Evolutionary conservation across 179 eudicot species (phyloP), one percentile per base, ranked within the genome.

Genomic region (Gypsophila paniculata): DNA sequence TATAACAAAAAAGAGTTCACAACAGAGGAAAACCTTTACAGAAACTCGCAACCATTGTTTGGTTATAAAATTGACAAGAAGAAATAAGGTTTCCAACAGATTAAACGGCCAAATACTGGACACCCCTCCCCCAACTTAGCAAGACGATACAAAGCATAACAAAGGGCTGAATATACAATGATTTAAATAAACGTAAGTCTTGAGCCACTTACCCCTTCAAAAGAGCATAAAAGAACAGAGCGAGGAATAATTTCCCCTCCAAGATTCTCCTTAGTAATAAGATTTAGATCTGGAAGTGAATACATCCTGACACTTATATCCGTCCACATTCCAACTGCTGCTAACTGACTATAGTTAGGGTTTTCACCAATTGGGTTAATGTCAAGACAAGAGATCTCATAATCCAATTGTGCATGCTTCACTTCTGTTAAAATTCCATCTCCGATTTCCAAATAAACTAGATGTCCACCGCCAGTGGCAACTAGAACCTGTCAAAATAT

Each of bases 291-390:
- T 23, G 99, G 97, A 80, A 94, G 93, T 23, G 96, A 88, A 75
- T 85, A 90, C 78, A 90, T 83, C 75, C 88, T 79, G 42, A 94
- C 96, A 64, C 95, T 91, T 53, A 94, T 94, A 80, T 94, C 97
- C 4, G 99, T 94, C 99, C 99, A 94, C 99, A 94, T 91, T 76
- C 99, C 99, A 81, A 94, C 99, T 54, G 90, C 99, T 75, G 97
- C 99, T n/a, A 91, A 84, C 82, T 85, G 88, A 82, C 99, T 94
- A 32, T 69, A 78, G 75, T 86, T 90, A 29, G 83, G 89, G 81
- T 87, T 79, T 63, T 87, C 86, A 81, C 97, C 96, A 34, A 94
- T 90, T 52, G 99, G 96, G 70, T 94, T 94, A 72, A 94, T 85
- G 79, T 94, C 99, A 38, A 94, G 95, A 81, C 97, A 94, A 49